Percentiles rank a stretch among this genome's conserved stretches.
Evolutionary conservation across 2,329 filamentous ascomycete genomes (phyloP).

Genomic region (Thielaviopsis euricoi): DNA sequence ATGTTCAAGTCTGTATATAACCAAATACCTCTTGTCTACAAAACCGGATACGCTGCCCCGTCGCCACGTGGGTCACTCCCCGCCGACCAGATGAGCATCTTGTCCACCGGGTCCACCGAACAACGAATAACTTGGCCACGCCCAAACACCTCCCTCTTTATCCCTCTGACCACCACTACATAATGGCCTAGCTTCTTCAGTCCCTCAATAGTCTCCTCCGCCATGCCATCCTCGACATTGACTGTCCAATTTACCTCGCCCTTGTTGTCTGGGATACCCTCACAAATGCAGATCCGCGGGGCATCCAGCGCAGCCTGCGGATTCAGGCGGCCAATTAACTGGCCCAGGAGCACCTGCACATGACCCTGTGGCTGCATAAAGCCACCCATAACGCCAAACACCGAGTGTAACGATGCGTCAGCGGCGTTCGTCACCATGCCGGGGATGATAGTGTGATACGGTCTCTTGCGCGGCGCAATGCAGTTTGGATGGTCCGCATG

Average conservation of each 20-base stretch:
- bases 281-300: slow-evolving; percentile 75
- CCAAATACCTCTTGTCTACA: neutral
- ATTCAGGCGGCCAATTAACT: slow-evolving; percentile 63
- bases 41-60: slow-evolving; percentile 45
- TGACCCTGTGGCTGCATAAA: slow-evolving; percentile 98
- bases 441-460: slow-evolving; percentile 96
- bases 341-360: slow-evolving; percentile 80
- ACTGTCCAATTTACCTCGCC: slow-evolving; percentile 47
- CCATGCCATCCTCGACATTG: slow-evolving; percentile 70
- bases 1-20: neutral
- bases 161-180: slow-evolving; percentile 50
- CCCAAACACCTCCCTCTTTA: slow-evolving; percentile 56
- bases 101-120: slow-evolving; percentile 53
- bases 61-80: slow-evolving; percentile 83
- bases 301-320: slow-evolving; percentile 84
- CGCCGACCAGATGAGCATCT: slow-evolving; percentile 61
- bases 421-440: slow-evolving; percentile 66
- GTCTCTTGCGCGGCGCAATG: slow-evolving; percentile 66
- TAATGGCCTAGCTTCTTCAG: slow-evolving; percentile 56
- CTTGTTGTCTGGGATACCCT: slow-evolving; percentile 47
- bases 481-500: slow-evolving; percentile 58
- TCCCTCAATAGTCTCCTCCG: slow-evolving; percentile 47
- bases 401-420: slow-evolving; percentile 61
- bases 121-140: slow-evolving; percentile 73
- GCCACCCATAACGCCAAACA: slow-evolving; percentile 94